Evolutionary conservation across 768 basidiomycete genomes (phyloP).

Genomic region (Mycena metata): DNA sequence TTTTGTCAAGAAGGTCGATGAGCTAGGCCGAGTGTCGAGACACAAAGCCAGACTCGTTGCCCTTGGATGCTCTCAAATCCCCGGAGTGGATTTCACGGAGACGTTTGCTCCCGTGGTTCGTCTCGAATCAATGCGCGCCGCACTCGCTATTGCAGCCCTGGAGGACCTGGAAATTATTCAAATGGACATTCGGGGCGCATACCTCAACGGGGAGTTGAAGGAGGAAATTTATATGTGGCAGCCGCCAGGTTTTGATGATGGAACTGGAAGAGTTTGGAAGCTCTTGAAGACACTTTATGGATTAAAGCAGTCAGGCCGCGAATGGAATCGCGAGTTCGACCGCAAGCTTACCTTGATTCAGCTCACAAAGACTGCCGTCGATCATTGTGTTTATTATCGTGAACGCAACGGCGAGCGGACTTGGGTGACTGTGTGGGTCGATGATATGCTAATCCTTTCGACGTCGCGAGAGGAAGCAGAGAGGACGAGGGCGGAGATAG

Average conservation of each 20-base stretch:
- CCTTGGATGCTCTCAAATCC: too few species aligned
- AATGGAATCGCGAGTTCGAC: conserved; percentile 49
- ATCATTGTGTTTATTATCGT: conserved; percentile 43
- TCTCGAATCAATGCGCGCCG: too few species aligned
- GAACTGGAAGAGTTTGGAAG: conserved; percentile 24
- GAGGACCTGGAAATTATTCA: too few species aligned
- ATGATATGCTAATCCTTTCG: conserved; percentile 43
- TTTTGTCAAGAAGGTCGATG: too few species aligned
- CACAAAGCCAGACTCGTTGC: too few species aligned
- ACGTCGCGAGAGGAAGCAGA: neutral
- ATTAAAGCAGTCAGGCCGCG: conserved; percentile 28
- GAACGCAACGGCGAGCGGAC: conserved; percentile 5
- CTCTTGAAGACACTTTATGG: conserved; percentile 26
- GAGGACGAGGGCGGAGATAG: conserved; percentile 16
- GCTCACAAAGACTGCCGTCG: conserved; percentile 34
- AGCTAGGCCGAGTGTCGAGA: too few species aligned
- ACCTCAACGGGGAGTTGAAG: conserved; percentile 29
- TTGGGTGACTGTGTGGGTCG: conserved; percentile 47
- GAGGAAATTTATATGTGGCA: too few species aligned
- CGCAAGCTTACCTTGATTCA: conserved; percentile 36
- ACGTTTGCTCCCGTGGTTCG: too few species aligned
- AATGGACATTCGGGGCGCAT: too few species aligned
- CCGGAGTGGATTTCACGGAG: too few species aligned
- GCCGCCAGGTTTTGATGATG: conserved; percentile 28
- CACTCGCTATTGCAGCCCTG: too few species aligned